Conservation (phyloP, 768 basidiomycete genomes). For the Leccinum arenicola region DNA sequence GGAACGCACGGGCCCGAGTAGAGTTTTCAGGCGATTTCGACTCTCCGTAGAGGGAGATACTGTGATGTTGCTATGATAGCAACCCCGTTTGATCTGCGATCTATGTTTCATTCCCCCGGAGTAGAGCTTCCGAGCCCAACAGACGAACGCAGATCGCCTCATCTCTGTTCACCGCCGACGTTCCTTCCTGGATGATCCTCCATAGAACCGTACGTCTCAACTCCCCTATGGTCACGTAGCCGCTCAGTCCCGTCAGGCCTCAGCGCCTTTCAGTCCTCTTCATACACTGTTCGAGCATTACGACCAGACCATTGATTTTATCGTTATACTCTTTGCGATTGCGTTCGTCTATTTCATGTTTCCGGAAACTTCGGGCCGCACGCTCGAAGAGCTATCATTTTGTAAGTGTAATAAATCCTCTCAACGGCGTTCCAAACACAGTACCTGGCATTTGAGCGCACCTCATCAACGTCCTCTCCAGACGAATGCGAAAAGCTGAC, state of each 20-base stretch:
- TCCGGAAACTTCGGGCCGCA: background rate
- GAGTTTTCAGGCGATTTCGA: no score
- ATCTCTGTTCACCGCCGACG: background rate
- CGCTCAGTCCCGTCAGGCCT: background rate
- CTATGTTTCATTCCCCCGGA: background rate
- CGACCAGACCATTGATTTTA: background rate
- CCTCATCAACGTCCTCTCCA: background rate
- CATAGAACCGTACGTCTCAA: background rate
- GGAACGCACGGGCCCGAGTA: no score
- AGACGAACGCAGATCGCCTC: background rate
- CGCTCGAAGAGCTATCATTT: no score
- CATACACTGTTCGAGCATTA: background rate
- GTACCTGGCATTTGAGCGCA: background rate
- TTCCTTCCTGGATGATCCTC: background rate
- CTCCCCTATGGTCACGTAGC: background rate
- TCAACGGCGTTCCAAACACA: background rate
- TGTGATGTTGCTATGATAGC: no score
- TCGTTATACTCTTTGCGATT: background rate
- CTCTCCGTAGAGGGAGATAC: no score
- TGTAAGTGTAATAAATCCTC: background rate
- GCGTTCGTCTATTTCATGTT: background rate
- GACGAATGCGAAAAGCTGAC: background rate
- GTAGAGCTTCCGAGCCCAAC: background rate
- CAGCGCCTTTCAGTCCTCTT: background rate
- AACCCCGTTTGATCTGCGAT: background rate